phyloP scores from a whole-genome alignment of 2,329 filamentous ascomycete genomes.

The Exophiala sp. region DNA sequence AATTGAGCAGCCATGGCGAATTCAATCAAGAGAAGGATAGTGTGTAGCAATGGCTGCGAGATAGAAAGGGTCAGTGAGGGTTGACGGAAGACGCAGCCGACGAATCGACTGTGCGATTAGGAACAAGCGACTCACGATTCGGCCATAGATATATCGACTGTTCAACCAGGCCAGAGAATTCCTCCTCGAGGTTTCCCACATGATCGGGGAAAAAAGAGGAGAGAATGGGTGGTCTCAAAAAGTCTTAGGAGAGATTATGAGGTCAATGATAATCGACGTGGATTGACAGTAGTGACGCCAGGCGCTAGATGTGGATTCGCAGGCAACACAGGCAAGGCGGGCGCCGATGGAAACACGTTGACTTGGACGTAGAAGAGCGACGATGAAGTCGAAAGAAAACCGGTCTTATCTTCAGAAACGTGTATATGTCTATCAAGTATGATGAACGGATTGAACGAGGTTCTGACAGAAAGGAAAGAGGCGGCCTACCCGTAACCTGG shows the following conservation, averaged over 20 bases:
- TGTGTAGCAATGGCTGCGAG: constrained; percentile 76
- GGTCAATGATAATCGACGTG: constrained; percentile 9
- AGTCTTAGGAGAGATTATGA: constrained; percentile 5
- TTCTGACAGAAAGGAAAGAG: too few species aligned
- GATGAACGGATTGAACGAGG: too few species aligned
- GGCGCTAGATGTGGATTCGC: background rate
- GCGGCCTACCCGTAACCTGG: too few species aligned
- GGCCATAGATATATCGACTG: constrained; percentile 42
- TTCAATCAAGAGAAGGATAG: constrained; percentile 79
- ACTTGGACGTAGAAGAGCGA: background rate
- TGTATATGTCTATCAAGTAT: too few species aligned
- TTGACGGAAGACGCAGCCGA: background rate
- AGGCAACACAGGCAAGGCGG: constrained; percentile 7
- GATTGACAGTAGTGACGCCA: constrained; percentile 18
- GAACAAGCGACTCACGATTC: constrained; percentile 26
- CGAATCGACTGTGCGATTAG: constrained; percentile 3
- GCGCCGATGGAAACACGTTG: constrained; percentile 1
- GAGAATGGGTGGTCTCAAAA: constrained; percentile 17
- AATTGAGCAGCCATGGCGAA: constrained; percentile 81
- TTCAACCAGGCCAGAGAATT: constrained; percentile 45
- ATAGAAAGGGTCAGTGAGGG: constrained; percentile 7
- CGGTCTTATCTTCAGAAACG: too few species aligned
- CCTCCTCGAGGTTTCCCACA: constrained; percentile 41
- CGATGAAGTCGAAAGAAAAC: too few species aligned
- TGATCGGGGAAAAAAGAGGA: constrained; percentile 30